Evolutionary conservation across 495 filamentous ascomycete species (phyloP), one percentile per base, ranked within the genome.

Genomic region (Bombardia bombarda): DNA sequence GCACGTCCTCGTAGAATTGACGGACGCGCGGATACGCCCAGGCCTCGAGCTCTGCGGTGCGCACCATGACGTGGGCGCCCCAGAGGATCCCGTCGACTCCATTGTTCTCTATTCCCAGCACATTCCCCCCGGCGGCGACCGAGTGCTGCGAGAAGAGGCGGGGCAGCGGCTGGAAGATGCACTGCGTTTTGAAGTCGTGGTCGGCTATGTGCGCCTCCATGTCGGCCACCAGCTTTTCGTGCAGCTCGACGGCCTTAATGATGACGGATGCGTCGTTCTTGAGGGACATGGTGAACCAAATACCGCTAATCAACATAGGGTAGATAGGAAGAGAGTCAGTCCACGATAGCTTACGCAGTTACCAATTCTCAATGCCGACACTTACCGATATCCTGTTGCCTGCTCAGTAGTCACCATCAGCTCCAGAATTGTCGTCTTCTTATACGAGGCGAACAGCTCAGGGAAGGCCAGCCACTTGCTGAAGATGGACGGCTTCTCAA

Each of bases 161-260:
- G 2, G 66, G 67, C 22, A 78, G 57, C 3, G 63, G 70, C 42
- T 79, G 75, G 51, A 74, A 67, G 24, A 73, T 47, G 16, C 70
- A 54, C 2, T 70, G 67, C 0, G 70, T 69, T 14, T 60, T 44
- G 20, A 71, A 55, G 16, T 63, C 65, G 9, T 42, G 45, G 3
- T 47, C 46, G 4, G 55, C 24, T 9, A 56, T 41, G 19, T 46
- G 25, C 8, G 37, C 20, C 10, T 45, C 42, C 20, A 64, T 25
- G 7, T 57, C 48, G 0, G 37, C 35, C 2, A 58, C 53, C 0
- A 59, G 30, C 0, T 20, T n/a, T 3, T 55, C 42, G 49, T 65
- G 55, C 10, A 47, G 45, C 12, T 45, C 50, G 0, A 47, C 17
- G 0, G 52, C 57, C 20, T 59, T 49, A 21, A 33, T 16, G 5